phyloP scores from a whole-genome alignment of 1,284 basidiomycete species.

The Malassezia yamatoensis region DNA sequence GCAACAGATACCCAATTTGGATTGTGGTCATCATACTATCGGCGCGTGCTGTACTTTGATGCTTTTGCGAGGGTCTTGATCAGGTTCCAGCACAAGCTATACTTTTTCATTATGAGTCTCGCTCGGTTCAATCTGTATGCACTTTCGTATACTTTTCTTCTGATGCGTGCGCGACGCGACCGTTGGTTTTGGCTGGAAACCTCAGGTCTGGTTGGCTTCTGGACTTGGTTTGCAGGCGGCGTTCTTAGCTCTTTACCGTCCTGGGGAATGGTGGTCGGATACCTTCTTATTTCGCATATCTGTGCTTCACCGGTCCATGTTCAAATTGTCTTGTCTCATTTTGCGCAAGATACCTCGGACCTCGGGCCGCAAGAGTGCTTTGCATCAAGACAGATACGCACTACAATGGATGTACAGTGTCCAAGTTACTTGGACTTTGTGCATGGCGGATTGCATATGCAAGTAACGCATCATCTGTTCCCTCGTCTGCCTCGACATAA shows the following conservation, averaged over 20 bases:
- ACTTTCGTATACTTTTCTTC: constrained; percentile 70
- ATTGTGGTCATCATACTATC: constrained; percentile 90
- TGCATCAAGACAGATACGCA: constrained; percentile 81
- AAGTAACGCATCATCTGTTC: constrained; percentile 94
- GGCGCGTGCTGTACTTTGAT: constrained; percentile 74
- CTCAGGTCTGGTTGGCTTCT: constrained; percentile 61
- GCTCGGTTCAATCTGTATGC: constrained; percentile 92
- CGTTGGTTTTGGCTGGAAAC: constrained; percentile 55
- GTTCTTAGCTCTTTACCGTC: constrained; percentile 59
- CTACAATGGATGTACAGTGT: constrained; percentile 90
- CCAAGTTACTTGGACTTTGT: constrained; percentile 71
- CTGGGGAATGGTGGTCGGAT: constrained; percentile 59
- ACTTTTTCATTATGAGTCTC: constrained; percentile 81
- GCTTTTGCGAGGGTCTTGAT: constrained; percentile 61
- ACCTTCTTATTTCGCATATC: constrained; percentile 67
- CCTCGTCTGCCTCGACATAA: constrained; percentile 91
- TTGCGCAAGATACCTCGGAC: constrained; percentile 86
- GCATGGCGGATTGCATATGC: constrained; percentile 85
- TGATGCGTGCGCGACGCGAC: constrained; percentile 52
- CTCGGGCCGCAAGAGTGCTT: constrained; percentile 84
- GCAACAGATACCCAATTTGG: constrained; percentile 8
- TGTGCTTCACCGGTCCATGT: constrained; percentile 62
- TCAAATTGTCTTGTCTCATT: constrained; percentile 94
- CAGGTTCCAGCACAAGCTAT: constrained; percentile 76
- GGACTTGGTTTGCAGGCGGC: constrained; percentile 62